Evolutionary conservation across 177 flowering plant genomes (phyloP).

Genomic region (Telopea speciosissima): DNA sequence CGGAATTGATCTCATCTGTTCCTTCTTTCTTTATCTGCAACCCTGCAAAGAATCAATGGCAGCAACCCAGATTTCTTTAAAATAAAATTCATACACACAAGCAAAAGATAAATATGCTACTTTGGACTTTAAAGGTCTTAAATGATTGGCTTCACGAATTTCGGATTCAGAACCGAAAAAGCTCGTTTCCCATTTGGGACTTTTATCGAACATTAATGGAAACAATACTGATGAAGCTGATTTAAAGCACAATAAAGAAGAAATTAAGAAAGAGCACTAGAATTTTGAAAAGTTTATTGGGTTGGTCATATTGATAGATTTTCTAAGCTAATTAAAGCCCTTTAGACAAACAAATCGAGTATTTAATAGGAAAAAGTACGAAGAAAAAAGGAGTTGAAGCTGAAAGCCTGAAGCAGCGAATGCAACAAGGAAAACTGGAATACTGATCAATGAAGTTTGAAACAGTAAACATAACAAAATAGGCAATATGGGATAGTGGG

Average conservation of each 20-base stretch:
- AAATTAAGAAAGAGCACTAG: background rate
- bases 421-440: background rate
- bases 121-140: background rate
- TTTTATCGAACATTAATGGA: background rate
- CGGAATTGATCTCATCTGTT: conserved; percentile 15
- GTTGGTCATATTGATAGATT: background rate
- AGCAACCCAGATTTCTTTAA: background rate
- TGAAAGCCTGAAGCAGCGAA: no score
- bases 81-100: background rate
- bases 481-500: background rate
- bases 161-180: background rate
- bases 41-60: conserved; percentile 13
- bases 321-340: background rate
- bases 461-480: background rate
- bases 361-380: background rate
- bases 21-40: conserved; percentile 17
- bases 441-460: background rate
- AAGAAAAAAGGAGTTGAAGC: background rate
- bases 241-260: background rate
- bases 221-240: background rate
- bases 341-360: background rate
- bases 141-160: background rate
- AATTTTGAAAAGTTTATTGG: no score
- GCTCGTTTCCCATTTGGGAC: background rate
- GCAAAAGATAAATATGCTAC: background rate